Evolutionary conservation across 1,284 basidiomycete genomes (phyloP).

Genomic region (Puccinia triticina): DNA sequence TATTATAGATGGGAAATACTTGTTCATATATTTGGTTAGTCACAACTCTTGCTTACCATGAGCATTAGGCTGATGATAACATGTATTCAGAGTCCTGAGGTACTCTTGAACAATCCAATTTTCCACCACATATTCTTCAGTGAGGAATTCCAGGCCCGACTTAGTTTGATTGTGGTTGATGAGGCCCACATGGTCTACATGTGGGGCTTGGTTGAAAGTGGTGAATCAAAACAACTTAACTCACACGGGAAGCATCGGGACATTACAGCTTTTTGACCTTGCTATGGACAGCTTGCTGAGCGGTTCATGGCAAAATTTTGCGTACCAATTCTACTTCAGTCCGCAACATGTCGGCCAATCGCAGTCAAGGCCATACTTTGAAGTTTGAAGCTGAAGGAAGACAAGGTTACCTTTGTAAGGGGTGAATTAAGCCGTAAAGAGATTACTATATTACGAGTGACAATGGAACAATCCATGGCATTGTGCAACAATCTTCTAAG

Average conservation of each 20-base stretch:
- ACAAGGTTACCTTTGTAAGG: neutral
- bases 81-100: neutral
- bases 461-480: neutral
- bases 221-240: neutral
- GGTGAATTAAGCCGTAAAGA: neutral
- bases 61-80: too few species aligned
- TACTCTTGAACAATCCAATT: neutral
- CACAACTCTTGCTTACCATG: too few species aligned
- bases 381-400: neutral
- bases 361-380: neutral
- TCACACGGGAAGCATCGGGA: neutral
- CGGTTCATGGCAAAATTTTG: neutral
- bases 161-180: neutral
- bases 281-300: neutral
- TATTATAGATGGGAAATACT: too few species aligned
- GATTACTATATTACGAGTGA: neutral
- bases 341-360: neutral
- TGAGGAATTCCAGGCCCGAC: neutral
- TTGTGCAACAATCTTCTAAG: neutral
- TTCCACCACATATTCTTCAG: neutral
- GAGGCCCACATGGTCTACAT: slow-evolving; percentile 1
- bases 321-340: slow-evolving; percentile 3
- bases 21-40: too few species aligned
- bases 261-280: neutral
- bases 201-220: neutral